Conservation (phyloP, 2,329 filamentous ascomycete species). For the Aspergillus amoenus region DNA sequence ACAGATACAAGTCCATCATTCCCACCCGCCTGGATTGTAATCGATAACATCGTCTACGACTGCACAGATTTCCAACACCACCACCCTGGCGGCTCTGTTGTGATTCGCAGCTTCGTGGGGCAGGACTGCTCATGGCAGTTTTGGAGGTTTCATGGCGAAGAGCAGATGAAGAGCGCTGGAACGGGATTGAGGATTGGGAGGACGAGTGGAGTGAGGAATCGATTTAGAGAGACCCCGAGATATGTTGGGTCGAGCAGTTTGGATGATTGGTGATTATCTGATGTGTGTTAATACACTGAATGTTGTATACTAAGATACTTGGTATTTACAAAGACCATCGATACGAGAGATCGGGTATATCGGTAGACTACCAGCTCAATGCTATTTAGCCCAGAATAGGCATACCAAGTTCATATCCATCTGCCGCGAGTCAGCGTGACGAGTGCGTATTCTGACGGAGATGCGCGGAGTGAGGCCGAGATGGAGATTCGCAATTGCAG, state of each 20-base stretch:
- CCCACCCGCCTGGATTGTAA: not conserved
- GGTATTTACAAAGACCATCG: no score
- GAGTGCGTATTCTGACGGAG: no score
- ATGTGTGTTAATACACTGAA: no score
- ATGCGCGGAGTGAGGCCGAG: no score
- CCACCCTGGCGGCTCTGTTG: constrained; percentile 30
- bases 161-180: constrained; percentile 16
- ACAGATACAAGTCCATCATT: no score
- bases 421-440: no score
- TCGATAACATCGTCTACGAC: constrained; percentile 1
- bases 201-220: not conserved
- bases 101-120: constrained; percentile 30
- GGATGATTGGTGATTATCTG: not conserved
- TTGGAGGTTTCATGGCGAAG: constrained; percentile 27
- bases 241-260: not conserved
- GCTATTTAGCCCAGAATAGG: no score
- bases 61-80: constrained; percentile 5
- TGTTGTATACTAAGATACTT: no score
- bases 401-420: no score
- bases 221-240: not conserved
- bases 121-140: constrained; percentile 37
- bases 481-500: no score
- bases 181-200: not conserved
- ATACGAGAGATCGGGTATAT: no score
- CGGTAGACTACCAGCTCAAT: no score